phyloP scores from a whole-genome alignment of 148 eudicot species.

The Polygonum maritimum region DNA sequence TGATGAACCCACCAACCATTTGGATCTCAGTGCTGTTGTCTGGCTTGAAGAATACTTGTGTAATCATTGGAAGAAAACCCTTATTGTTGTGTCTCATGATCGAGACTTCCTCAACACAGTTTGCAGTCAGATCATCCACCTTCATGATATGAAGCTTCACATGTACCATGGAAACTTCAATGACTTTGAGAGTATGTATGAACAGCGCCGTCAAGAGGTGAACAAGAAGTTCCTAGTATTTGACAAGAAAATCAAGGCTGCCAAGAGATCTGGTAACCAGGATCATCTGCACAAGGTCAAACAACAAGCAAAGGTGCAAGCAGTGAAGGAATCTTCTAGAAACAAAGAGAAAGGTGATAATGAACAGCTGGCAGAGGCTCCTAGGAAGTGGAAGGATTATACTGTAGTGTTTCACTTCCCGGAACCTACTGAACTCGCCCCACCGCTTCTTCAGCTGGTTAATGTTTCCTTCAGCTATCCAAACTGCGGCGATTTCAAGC shows the following conservation, averaged over 20 bases:
- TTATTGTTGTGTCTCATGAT: constrained; percentile 88
- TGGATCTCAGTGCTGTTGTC: constrained; percentile 95
- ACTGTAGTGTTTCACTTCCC: constrained; percentile 62
- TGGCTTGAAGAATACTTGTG: constrained; percentile 86
- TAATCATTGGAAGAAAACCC: constrained; percentile 58
- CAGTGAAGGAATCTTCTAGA: constrained; percentile 38
- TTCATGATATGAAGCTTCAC: constrained; percentile 74
- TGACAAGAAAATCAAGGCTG: constrained; percentile 45
- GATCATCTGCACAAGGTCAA: constrained; percentile 45
- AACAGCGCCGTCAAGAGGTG: constrained; percentile 47
- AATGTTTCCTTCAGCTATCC: constrained; percentile 64
- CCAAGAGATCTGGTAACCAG: constrained; percentile 45
- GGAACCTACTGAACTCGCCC: constrained; percentile 52
- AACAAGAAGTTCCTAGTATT: constrained; percentile 40
- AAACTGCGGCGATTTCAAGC: constrained; percentile 60
- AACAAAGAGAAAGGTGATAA: constrained; percentile 42
- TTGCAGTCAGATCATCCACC: constrained; percentile 89
- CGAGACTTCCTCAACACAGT: constrained; percentile 92
- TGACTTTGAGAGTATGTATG: constrained; percentile 51
- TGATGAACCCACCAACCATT: constrained; percentile 98
- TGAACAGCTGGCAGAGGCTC: constrained; percentile 39
- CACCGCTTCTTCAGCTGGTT: constrained; percentile 57
- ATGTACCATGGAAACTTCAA: constrained; percentile 47
- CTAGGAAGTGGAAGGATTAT: constrained; percentile 57
- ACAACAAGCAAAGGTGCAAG: constrained; percentile 34